Base-by-base conservation (phyloP, 768 basidiomycete species). In the Termitomyces sp. region DNA sequence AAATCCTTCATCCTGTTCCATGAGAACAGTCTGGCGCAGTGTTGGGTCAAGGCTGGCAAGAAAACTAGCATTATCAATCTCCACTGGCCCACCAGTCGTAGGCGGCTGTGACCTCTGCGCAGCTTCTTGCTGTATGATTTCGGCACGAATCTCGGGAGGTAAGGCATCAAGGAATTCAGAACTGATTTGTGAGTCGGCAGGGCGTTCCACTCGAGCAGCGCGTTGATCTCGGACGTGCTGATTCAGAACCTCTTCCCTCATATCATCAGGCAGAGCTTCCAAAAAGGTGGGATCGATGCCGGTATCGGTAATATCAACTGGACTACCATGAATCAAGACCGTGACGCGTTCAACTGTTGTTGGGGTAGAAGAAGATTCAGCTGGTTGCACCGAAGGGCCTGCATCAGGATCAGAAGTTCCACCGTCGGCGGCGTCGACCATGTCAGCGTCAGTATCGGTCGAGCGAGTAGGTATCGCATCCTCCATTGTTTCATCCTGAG, bases 231-330 rank as follows among this genome's bases (percentile, higher is more conserved):
- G 87, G 61, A 98, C 86, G 65, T 99, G 96, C 65, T 99, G 97
- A 63, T 95, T 94, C 50, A 99, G 79, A 33, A 99, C 94, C 66
- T 99, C 97, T 66, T 97, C 96, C 48, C 97, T 85, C 89, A 99
- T 98, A 60, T 98, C 96, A 66, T 99, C 97, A 0, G 97, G 97
- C 9, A 99, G 74, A 23, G 97, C 97, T 72, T 98, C 94, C 54
- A 99, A 76, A 81, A 99, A 99, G 5, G 93, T 94, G 2, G 95
- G 93, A 67, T 99, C 97, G 65, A 99, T 98, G 5, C 97, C 97
- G 35, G 94, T 96, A 63, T 98, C 94, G 2, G 97, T 99, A 67
- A 99, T 99, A 66, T 99, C 97, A 25, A 98, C 92, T 7, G 86
- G 78, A 59, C 84, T 91, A 49, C 97, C 97, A 68, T 94, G 91